A percentile compares a stretch with the other conserved stretches of the same genome.
Conservation (phyloP, 805 yeast genomes). For the Scheffersomyces stipitis region DNA sequence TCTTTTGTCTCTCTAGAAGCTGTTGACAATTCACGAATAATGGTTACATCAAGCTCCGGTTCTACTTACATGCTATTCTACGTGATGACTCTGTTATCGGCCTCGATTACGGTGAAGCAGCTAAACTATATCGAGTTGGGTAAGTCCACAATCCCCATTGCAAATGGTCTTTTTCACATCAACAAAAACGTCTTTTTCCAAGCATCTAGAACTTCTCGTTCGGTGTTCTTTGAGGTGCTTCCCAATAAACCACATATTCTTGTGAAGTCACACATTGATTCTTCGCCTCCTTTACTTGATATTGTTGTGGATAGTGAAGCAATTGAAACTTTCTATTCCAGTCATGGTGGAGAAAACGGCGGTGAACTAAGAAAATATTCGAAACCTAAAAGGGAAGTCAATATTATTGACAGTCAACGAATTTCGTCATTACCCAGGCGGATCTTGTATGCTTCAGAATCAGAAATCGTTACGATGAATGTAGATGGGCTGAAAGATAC, state of each 20-base stretch:
- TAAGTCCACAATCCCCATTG: slow-evolving; percentile 27
- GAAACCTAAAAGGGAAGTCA: neutral
- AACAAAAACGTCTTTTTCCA: slow-evolving; percentile 26
- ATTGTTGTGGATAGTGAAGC: slow-evolving; percentile 11
- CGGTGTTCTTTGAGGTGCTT: slow-evolving; percentile 27
- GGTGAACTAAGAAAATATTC: slow-evolving; percentile 25
- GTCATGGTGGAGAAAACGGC: slow-evolving; percentile 37
- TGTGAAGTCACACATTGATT: slow-evolving; percentile 16
- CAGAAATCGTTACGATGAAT: neutral
- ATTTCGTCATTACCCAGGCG: neutral
- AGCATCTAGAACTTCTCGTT: slow-evolving; percentile 29
- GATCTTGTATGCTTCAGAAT: neutral
- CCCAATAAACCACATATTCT: slow-evolving; percentile 26
- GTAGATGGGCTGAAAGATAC: neutral
- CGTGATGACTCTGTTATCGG: slow-evolving; percentile 1
- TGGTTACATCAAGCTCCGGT: slow-evolving; percentile 31
- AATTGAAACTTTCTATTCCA: slow-evolving; percentile 14
- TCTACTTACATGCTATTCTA: slow-evolving; percentile 24
- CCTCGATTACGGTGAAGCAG: slow-evolving; percentile 2
- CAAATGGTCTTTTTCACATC: slow-evolving; percentile 23
- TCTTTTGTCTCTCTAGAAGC: slow-evolving; percentile 9
- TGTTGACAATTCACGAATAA: slow-evolving; percentile 27
- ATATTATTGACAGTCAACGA: neutral
- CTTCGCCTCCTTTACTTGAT: slow-evolving; percentile 35
- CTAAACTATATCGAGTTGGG: slow-evolving; percentile 27